Conservation (phyloP, 169 alveolate genomes). For the Plasmodium knowlesi region DNA sequence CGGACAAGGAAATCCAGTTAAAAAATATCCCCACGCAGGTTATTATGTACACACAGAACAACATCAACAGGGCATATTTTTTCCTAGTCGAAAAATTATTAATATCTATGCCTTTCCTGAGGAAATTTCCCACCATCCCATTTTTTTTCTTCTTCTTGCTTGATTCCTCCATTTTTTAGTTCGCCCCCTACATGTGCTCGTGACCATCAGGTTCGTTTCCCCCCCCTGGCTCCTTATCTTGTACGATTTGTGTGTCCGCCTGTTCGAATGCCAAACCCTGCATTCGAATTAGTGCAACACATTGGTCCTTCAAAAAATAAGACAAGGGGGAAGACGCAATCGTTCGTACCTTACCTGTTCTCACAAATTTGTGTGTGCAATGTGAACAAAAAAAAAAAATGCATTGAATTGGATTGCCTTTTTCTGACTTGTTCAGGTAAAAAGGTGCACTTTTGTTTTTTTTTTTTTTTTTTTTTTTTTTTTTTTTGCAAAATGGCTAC, state of each 20-base stretch:
- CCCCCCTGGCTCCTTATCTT: background rate
- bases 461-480: background rate
- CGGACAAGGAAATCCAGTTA: constrained; percentile 66
- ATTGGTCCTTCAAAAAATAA: background rate
- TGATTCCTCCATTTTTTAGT: background rate
- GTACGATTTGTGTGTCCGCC: background rate
- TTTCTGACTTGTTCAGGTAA: background rate
- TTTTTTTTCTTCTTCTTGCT: constrained; percentile 10
- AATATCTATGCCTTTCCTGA: constrained; percentile 28
- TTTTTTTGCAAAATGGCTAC: background rate
- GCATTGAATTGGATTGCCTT: no score
- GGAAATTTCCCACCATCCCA: background rate
- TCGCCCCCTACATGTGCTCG: background rate
- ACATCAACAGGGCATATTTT: constrained; percentile 23
- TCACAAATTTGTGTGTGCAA: background rate
- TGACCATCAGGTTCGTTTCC: background rate
- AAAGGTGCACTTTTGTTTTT: background rate
- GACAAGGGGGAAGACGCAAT: background rate
- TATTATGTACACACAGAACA: constrained; percentile 49
- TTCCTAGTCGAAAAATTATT: constrained; percentile 22
- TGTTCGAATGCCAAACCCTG: background rate
- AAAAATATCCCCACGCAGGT: constrained; percentile 68
- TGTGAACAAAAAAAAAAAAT: background rate
- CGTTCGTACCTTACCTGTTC: background rate
- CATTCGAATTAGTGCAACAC: background rate